These are phyloP conservation scores for Parmelia sp. DNA, from an alignment of 495 filamentous ascomycete genomes.

Conservation along the genomic window DNA sequence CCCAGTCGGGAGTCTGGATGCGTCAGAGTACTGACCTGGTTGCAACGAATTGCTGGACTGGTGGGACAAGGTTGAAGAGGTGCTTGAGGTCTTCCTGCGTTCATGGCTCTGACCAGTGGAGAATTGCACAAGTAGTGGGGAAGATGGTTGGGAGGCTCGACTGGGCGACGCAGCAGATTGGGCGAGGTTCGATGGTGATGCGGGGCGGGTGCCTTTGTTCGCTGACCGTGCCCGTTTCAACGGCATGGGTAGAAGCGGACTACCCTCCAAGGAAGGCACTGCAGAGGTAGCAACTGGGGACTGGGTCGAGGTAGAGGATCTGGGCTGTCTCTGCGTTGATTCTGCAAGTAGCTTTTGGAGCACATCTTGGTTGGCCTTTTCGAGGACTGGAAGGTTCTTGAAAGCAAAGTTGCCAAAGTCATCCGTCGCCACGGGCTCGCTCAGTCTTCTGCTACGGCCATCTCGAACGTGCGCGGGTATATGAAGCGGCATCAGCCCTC, in stretches of 20 bases:
- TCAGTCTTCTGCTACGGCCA: constrained; percentile 75
- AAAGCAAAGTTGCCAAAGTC: constrained; percentile 96
- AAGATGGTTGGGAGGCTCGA: constrained; percentile 85
- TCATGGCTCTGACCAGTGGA: constrained; percentile 71
- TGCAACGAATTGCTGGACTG: constrained; percentile 67
- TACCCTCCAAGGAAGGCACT: constrained; percentile 71
- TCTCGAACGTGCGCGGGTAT: constrained; percentile 91
- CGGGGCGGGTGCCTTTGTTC: constrained; percentile 69
- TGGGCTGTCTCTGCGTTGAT: constrained; percentile 61
- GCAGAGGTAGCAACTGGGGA: constrained; percentile 41
- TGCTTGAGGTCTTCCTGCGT: constrained; percentile 75
- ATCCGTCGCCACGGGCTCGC: constrained; percentile 80
- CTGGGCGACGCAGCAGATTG: constrained; percentile 82
- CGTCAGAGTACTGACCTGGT: constrained; percentile 67
- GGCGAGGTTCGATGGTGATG: constrained; percentile 73
- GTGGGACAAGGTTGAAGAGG: constrained; percentile 75
- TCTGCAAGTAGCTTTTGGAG: constrained; percentile 92
- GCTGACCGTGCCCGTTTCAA: constrained; percentile 79
- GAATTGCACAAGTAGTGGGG: constrained; percentile 87
- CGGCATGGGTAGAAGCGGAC: constrained; percentile 72
- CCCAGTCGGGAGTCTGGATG: constrained; percentile 52
- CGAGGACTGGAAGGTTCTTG: constrained; percentile 93
- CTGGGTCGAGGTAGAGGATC: constrained; percentile 36
- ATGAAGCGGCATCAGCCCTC: constrained; percentile 86
- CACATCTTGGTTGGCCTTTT: constrained; percentile 97